Base-by-base conservation (phyloP, 2,329 filamentous ascomycete species). In the Aspergillus sojae region DNA sequence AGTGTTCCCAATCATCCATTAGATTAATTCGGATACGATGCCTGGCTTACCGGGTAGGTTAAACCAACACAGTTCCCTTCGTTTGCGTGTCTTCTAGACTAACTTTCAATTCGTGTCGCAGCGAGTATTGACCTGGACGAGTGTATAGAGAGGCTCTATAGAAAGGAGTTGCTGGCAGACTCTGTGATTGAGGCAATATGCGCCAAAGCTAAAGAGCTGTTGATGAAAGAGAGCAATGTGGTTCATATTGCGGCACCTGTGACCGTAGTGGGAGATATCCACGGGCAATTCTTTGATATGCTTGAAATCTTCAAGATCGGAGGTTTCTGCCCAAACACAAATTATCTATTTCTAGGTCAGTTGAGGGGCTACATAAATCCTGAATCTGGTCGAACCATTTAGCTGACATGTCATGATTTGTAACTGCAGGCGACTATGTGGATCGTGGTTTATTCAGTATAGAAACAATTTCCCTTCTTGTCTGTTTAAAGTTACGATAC, bases 221-320 rank as follows among this genome's bases (percentile, higher is more conserved):
- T 99, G 71, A 99, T 99, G 95, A 94, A 96, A 77, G 95, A 99
- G 88, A 98, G 94, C 86, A 99, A 99, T 81, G 95, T 99, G 67
- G 95, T 99, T 65, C 95, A 99, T 79, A 96, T 99, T 67, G 89
- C 89, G 72, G 94, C 95, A 36, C 95, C 95, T 2, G 93, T 99
- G 63, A 99, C 95, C 19, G 95, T 99, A 11, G 95, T 99, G 45
- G 95, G 95, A 69, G 95, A 99, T 78, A 99, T 99, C 70, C 95
- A 99, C 79, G 95, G 95, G 63, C 95, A 99, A 80, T 99, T 99
- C 82, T 98, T 94, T 80, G 95, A 99, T 79, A 88, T 99, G 82
- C 95, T 99, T 69, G 95, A 99, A 85, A 98, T 99, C 70, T 99
- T 99, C 82, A 93, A 93, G 80, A 99, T 99, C 73, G 95, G 95